Evolutionary conservation across 1,284 basidiomycete species (phyloP).

Genomic region (Ceratobasidium sp.): DNA sequence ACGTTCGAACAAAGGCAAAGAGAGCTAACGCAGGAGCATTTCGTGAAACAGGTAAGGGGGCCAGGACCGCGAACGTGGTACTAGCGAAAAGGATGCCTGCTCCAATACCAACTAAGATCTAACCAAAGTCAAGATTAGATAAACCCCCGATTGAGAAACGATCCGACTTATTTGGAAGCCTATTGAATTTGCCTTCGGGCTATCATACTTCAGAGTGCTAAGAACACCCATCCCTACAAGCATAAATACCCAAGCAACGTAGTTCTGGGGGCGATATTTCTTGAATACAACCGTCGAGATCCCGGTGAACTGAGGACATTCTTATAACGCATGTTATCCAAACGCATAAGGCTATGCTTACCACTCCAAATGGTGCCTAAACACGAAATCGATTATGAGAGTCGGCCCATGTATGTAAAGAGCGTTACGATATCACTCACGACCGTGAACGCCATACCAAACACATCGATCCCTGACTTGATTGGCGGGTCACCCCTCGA

Average conservation of each 20-base stretch:
- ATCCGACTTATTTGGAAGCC: slow-evolving; percentile 47
- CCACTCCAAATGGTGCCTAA: slow-evolving; percentile 32
- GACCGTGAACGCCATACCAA: slow-evolving; percentile 50
- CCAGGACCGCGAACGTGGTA: slow-evolving; percentile 48
- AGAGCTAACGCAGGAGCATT: slow-evolving; percentile 46
- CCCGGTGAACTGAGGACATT: slow-evolving; percentile 44
- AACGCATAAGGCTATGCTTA: slow-evolving; percentile 39
- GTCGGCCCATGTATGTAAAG: background rate
- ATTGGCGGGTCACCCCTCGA: slow-evolving; percentile 55
- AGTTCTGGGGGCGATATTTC: slow-evolving; percentile 24
- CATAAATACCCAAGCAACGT: slow-evolving; percentile 53
- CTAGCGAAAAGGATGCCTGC: slow-evolving; percentile 48
- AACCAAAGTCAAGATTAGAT: slow-evolving; percentile 37
- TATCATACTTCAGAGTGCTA: slow-evolving; percentile 51
- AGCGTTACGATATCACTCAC: slow-evolving; percentile 40
- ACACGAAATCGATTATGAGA: slow-evolving; percentile 9
- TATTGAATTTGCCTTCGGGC: slow-evolving; percentile 49
- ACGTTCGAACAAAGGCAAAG: slow-evolving; percentile 46
- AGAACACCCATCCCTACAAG: slow-evolving; percentile 53
- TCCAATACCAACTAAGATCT: slow-evolving; percentile 49
- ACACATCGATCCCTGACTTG: slow-evolving; percentile 53
- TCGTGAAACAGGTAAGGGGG: slow-evolving; percentile 45
- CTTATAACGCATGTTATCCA: background rate
- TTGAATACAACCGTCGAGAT: slow-evolving; percentile 43
- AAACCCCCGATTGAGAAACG: slow-evolving; percentile 31